Evolutionary conservation across 345 rosid genomes (phyloP).

Genomic region (Boechera divaricarpa): DNA sequence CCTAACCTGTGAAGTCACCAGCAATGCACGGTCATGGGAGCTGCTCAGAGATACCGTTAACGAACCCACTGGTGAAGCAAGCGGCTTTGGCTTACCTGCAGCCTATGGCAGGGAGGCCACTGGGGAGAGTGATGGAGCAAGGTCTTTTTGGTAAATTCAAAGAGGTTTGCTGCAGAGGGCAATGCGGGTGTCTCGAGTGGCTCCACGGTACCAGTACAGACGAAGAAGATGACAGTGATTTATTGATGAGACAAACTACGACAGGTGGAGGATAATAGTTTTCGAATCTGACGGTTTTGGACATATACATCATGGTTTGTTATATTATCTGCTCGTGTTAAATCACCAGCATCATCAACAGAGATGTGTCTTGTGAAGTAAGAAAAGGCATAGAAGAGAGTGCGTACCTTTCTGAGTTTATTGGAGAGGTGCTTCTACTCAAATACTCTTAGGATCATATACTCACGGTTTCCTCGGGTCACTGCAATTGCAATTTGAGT

Average conservation of each 20-base stretch:
- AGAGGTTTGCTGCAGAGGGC: not conserved
- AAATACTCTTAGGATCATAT: slow-evolving; percentile 13
- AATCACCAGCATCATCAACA: slow-evolving; percentile 6
- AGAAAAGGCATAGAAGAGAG: slow-evolving; percentile 11
- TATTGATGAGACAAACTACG: slow-evolving; percentile 9
- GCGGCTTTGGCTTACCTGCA: slow-evolving; percentile 72
- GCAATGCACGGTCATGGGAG: slow-evolving; percentile 30
- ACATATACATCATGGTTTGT: not conserved
- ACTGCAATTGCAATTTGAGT: slow-evolving; percentile 13
- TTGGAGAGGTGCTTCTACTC: slow-evolving; percentile 3
- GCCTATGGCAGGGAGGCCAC: slow-evolving; percentile 43
- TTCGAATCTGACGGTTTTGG: slow-evolving; percentile 20
- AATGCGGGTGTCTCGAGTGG: slow-evolving; percentile 26
- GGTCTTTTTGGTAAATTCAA: slow-evolving; percentile 19
- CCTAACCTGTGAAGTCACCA: slow-evolving; percentile 24
- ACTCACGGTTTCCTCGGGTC: slow-evolving; percentile 20
- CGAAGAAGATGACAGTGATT: slow-evolving; percentile 13
- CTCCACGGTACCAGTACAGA: slow-evolving; percentile 17
- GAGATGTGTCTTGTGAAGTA: slow-evolving; percentile 2
- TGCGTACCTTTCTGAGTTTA: slow-evolving; percentile 17
- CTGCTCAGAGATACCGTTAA: slow-evolving; percentile 62
- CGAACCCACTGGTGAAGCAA: slow-evolving; percentile 68
- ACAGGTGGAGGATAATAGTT: slow-evolving; percentile 1
- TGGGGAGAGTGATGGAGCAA: slow-evolving; percentile 14
- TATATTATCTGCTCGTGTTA: not conserved